A percentile compares a stretch with the other conserved stretches of the same genome.
Evolutionary conservation across 768 basidiomycete species (phyloP).

Genomic region (Cystofilobasidium ferigula): DNA sequence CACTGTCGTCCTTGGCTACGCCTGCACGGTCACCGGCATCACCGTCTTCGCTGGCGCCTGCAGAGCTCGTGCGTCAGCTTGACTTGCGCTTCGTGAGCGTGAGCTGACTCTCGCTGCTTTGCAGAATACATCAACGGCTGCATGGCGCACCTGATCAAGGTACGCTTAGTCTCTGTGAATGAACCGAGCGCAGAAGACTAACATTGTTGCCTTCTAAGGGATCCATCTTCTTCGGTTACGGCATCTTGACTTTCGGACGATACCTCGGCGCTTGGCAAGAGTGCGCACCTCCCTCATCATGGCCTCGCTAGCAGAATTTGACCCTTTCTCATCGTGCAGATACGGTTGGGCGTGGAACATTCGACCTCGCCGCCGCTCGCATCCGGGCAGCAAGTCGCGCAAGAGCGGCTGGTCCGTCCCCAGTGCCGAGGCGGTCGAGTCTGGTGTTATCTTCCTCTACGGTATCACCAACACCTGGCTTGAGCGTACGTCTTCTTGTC

Average conservation of each 20-base stretch:
- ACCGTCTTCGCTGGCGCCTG: conserved; percentile 63
- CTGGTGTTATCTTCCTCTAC: conserved; percentile 61
- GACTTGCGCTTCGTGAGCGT: not conserved
- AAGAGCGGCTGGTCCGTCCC: conserved; percentile 21
- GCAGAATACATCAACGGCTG: conserved; percentile 61
- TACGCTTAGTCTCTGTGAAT: conserved; percentile 40
- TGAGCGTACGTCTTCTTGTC: conserved; percentile 50
- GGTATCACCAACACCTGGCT: conserved; percentile 91
- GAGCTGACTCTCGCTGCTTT: not conserved
- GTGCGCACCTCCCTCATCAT: not conserved
- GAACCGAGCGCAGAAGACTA: not conserved
- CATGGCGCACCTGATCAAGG: conserved; percentile 75
- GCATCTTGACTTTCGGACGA: conserved; percentile 78
- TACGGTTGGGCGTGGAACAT: conserved; percentile 94
- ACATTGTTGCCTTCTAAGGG: conserved; percentile 46
- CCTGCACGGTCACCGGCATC: conserved; percentile 56
- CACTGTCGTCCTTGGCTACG: conserved; percentile 62
- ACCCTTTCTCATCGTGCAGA: conserved; percentile 39
- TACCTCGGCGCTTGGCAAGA: conserved; percentile 73
- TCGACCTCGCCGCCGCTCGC: conserved; percentile 40
- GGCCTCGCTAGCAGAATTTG: too few species aligned
- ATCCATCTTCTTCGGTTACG: conserved; percentile 84
- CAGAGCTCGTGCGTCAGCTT: conserved; percentile 42
- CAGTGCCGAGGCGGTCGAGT: conserved; percentile 40
- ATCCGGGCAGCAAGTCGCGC: not conserved